phyloP scores from a whole-genome alignment of 1,284 basidiomycete species.

The Rhodotorula sp. region DNA sequence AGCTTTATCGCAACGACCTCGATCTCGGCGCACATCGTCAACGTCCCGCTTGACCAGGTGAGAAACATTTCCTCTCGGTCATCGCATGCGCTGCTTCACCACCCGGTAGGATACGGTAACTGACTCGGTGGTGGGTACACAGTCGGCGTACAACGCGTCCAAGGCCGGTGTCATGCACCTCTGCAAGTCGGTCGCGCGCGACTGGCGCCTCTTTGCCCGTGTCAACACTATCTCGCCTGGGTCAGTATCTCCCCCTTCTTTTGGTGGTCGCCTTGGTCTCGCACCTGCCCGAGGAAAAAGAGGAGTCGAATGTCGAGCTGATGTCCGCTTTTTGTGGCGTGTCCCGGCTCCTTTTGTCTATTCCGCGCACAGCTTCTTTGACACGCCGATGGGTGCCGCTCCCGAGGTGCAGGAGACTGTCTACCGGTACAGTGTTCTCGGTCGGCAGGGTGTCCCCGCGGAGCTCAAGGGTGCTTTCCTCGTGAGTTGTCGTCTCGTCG shows the following conservation, averaged over 20 bases:
- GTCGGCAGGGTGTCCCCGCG: slow-evolving; percentile 45
- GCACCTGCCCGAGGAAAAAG: too few relatives aligned
- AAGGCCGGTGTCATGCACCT: slow-evolving; percentile 58
- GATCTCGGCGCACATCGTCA: slow-evolving; percentile 58
- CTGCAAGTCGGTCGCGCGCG: slow-evolving; percentile 60
- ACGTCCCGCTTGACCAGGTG: slow-evolving; percentile 53
- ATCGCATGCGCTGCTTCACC: not conserved
- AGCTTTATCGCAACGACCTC: slow-evolving; percentile 56
- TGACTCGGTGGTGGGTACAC: slow-evolving; percentile 27
- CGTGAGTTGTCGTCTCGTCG: not conserved
- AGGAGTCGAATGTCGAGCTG: too few relatives aligned
- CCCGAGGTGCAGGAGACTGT: slow-evolving; percentile 35
- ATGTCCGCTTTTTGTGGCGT: too few relatives aligned
- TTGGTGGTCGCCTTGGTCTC: too few relatives aligned
- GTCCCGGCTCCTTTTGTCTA: too few relatives aligned
- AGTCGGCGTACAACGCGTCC: slow-evolving; percentile 46
- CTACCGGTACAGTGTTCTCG: slow-evolving; percentile 42
- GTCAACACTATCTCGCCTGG: slow-evolving; percentile 49
- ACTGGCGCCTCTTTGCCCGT: slow-evolving; percentile 54
- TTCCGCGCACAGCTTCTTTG: slow-evolving; percentile 36
- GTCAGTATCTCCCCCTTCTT: slow-evolving; percentile 5
- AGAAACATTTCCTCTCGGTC: slow-evolving; percentile 47
- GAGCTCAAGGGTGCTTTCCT: slow-evolving; percentile 45
- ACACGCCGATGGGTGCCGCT: slow-evolving; percentile 46
- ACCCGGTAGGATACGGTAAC: not conserved